Evolutionary conservation across 768 basidiomycete genomes (phyloP).

Genomic region (Pisolithus tinctorius): DNA sequence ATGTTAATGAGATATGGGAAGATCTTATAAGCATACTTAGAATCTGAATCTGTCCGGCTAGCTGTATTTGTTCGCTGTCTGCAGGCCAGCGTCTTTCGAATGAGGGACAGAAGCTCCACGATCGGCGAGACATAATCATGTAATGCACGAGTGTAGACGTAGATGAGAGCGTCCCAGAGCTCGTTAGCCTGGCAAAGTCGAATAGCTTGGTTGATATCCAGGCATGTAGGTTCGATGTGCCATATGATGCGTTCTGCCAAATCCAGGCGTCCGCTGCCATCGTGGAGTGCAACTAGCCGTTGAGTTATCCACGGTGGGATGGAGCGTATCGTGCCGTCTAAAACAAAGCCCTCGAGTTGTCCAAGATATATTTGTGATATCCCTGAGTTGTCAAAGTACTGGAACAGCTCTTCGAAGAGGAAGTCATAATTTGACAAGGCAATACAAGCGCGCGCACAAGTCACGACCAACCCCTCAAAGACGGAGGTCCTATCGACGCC

Average conservation of each 20-base stretch:
- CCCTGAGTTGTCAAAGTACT: slow-evolving; percentile 77
- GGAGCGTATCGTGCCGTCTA: slow-evolving; percentile 62
- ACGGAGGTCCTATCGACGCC: slow-evolving; percentile 89
- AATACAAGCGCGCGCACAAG: slow-evolving; percentile 74
- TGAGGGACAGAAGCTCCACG: slow-evolving; percentile 73
- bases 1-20: slow-evolving; percentile 81
- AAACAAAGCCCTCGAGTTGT: slow-evolving; percentile 76
- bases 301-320: slow-evolving; percentile 89
- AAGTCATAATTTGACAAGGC: slow-evolving; percentile 78
- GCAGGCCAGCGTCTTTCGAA: slow-evolving; percentile 38
- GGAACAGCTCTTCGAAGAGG: slow-evolving; percentile 90
- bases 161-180: slow-evolving; percentile 91
- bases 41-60: slow-evolving; percentile 17
- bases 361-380: slow-evolving; percentile 80
- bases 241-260: slow-evolving; percentile 87
- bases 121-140: slow-evolving; percentile 86
- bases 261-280: slow-evolving; percentile 61
- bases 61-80: slow-evolving; percentile 1
- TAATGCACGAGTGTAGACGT: slow-evolving; percentile 86
- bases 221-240: slow-evolving; percentile 86
- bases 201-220: slow-evolving; percentile 93
- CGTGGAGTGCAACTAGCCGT: slow-evolving; percentile 71
- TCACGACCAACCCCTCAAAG: slow-evolving; percentile 81
- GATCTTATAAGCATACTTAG: slow-evolving; percentile 83
- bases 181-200: slow-evolving; percentile 73